Evolutionary conservation across 768 basidiomycete genomes (phyloP).

Genomic region (Trametes cingulata): DNA sequence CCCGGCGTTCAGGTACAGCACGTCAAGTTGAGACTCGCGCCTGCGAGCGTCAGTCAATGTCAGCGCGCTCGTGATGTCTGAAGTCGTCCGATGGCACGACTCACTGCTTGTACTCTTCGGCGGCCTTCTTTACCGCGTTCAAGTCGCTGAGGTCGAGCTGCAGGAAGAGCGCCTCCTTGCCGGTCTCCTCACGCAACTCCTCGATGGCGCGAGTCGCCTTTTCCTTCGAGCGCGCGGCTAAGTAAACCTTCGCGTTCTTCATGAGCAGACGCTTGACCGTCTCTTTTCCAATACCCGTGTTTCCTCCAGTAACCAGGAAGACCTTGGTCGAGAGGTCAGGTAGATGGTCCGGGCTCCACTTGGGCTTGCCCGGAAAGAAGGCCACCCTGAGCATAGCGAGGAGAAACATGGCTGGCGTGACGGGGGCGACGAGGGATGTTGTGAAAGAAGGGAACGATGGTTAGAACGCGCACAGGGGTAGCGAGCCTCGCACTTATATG

Average conservation of each 20-base stretch:
- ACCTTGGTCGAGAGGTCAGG: slow-evolving; percentile 45
- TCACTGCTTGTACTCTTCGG: slow-evolving; percentile 39
- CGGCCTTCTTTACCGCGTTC: slow-evolving; percentile 36
- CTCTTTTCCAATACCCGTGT: slow-evolving; percentile 57
- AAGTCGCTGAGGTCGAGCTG: slow-evolving; percentile 44
- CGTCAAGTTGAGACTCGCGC: slow-evolving; percentile 46
- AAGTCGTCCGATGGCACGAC: background rate
- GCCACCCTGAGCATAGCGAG: background rate
- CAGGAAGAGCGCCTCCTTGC: slow-evolving; percentile 41
- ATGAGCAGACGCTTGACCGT: slow-evolving; percentile 52
- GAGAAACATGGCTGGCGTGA: background rate
- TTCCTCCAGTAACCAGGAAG: slow-evolving; percentile 38
- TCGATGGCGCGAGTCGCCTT: slow-evolving; percentile 50
- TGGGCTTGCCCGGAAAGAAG: slow-evolving; percentile 23
- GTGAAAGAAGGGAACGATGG: too few species aligned
- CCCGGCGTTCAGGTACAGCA: slow-evolving; percentile 53
- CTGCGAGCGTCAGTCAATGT: slow-evolving; percentile 20
- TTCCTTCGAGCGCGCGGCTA: slow-evolving; percentile 46
- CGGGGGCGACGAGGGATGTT: too few species aligned
- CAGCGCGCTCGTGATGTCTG: background rate
- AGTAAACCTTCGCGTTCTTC: slow-evolving; percentile 65
- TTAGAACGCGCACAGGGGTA: too few species aligned
- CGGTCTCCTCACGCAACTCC: slow-evolving; percentile 46
- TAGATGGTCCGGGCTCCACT: slow-evolving; percentile 46
- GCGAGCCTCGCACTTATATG: too few species aligned